Evolutionary conservation across 1,139 yeast genomes (phyloP).

Genomic region (Geotrichum cucujoidarum): DNA sequence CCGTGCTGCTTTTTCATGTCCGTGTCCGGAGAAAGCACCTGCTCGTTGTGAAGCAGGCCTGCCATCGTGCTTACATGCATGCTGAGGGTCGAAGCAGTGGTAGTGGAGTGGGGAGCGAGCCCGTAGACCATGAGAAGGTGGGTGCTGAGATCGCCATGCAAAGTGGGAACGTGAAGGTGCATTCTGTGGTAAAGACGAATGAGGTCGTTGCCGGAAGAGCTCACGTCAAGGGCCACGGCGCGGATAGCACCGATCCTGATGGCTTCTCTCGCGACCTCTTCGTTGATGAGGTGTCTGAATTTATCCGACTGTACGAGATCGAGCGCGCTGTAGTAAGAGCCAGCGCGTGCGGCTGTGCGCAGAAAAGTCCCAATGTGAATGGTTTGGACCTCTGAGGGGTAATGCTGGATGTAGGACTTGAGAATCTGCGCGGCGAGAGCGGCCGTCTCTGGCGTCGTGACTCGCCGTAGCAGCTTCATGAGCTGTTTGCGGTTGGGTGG

Average conservation of each 20-base stretch:
- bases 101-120: constrained; percentile 11
- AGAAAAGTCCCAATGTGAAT: constrained; percentile 15
- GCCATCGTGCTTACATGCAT: constrained; percentile 2
- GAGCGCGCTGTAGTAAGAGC: constrained; percentile 13
- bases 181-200: constrained; percentile 13
- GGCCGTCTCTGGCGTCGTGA: constrained; percentile 11
- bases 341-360: constrained; percentile 16
- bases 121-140: constrained; percentile 19
- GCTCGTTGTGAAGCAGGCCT: constrained; percentile 1
- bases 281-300: constrained; percentile 6
- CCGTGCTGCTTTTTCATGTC: constrained; percentile 7
- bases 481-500: constrained; percentile 17
- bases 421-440: constrained; percentile 12
- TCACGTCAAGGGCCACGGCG: constrained; percentile 16
- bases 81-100: background rate
- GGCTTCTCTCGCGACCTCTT: constrained; percentile 12
- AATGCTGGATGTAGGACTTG: constrained; percentile 14
- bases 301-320: constrained; percentile 12
- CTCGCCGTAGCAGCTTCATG: constrained; percentile 14
- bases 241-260: constrained; percentile 18
- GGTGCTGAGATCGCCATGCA: constrained; percentile 11
- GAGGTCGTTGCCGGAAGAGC: constrained; percentile 10
- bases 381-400: constrained; percentile 15
- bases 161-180: background rate
- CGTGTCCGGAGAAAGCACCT: constrained; percentile 6